A percentile compares a stretch with the other conserved stretches of the same genome.
Evolutionary conservation across 164 flowering plant genomes (phyloP).

Genomic region (Brasenia schreberi): DNA sequence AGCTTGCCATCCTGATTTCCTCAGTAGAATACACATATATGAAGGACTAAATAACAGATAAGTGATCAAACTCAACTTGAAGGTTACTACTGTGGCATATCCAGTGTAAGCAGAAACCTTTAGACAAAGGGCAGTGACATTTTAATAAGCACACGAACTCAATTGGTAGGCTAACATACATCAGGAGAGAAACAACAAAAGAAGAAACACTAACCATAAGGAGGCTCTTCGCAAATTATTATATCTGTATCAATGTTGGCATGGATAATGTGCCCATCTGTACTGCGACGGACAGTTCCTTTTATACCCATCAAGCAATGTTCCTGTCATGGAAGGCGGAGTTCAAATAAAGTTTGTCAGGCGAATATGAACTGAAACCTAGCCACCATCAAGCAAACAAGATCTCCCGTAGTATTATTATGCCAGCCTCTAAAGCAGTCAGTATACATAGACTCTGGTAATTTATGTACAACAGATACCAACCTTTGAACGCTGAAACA

Average conservation of each 20-base stretch:
- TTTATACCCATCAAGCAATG: slow-evolving; percentile 99
- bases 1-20: too few species aligned
- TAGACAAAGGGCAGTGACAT: too few species aligned
- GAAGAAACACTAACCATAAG: slow-evolving; percentile 57
- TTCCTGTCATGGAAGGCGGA: slow-evolving; percentile 39
- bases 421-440: too few species aligned
- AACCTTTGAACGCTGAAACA: slow-evolving; percentile 97
- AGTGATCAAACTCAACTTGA: too few species aligned
- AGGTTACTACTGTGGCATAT: too few species aligned
- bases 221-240: slow-evolving; percentile 95
- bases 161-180: not conserved
- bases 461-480: not conserved
- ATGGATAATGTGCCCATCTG: slow-evolving; percentile 98
- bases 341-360: not conserved
- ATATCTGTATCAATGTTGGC: slow-evolving; percentile 99
- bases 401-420: too few species aligned
- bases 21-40: too few species aligned
- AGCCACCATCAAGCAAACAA: not conserved
- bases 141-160: not conserved
- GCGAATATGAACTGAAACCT: slow-evolving; percentile 1
- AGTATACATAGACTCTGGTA: too few species aligned
- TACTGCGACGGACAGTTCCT: slow-evolving; percentile 98
- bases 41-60: too few species aligned
- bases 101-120: too few species aligned
- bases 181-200: not conserved